Conservation (phyloP, 2,329 filamentous ascomycete genomes). For the Aureobasidium sp. region DNA sequence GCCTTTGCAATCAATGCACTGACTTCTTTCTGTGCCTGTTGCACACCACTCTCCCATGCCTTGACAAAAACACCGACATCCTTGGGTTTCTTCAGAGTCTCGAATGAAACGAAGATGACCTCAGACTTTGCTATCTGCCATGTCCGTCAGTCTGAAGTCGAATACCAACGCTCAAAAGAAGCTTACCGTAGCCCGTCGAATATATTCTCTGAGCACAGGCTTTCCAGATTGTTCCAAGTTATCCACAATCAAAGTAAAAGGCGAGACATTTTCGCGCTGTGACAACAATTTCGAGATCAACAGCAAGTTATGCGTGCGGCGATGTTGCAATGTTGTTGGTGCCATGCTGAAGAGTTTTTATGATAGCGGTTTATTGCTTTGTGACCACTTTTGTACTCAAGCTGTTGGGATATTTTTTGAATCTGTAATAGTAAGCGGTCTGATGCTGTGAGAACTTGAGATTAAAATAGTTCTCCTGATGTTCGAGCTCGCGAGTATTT, state of each 20-base stretch:
- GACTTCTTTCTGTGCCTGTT: constrained; percentile 27
- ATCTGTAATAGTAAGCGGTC: neutral
- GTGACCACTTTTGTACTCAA: neutral
- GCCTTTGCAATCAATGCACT: constrained; percentile 13
- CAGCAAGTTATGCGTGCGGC: constrained; percentile 75
- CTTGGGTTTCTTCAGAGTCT: constrained; percentile 58
- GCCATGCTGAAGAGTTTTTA: constrained; percentile 41
- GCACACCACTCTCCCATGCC: constrained; percentile 27
- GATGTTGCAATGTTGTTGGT: constrained; percentile 54
- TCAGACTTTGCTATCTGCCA: constrained; percentile 56
- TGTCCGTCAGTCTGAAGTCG: neutral
- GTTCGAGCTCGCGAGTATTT: too few species aligned
- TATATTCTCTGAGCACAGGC: constrained; percentile 65
- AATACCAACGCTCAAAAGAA: neutral
- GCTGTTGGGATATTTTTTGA: neutral
- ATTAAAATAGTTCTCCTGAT: neutral
- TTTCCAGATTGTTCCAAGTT: constrained; percentile 72
- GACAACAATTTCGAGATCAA: constrained; percentile 76
- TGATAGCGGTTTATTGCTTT: neutral
- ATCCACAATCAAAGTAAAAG: constrained; percentile 80
- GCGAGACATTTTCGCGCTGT: constrained; percentile 70
- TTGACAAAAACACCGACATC: constrained; percentile 60
- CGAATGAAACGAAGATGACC: constrained; percentile 70
- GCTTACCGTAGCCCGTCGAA: constrained; percentile 62
- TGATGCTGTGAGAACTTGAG: neutral